Conservation (phyloP, 106 monocot species). For the Chionographis japonica region DNA sequence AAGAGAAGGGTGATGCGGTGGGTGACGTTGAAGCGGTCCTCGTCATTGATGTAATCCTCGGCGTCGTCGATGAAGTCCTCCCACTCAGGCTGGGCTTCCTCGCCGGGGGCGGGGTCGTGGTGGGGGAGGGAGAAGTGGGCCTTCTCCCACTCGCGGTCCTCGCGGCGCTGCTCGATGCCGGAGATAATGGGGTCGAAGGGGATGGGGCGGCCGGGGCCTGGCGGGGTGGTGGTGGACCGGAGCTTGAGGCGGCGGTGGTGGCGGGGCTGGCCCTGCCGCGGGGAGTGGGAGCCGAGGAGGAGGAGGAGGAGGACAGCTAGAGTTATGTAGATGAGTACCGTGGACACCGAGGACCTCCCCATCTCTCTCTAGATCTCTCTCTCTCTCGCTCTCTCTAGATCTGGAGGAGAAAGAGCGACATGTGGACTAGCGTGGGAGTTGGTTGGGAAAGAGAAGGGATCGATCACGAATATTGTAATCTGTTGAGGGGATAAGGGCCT, state of each 20-base stretch:
- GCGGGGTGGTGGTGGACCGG: conserved; percentile 16
- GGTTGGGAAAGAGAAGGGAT: neutral
- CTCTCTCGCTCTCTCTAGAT: too few relatives aligned
- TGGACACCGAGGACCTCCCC: neutral
- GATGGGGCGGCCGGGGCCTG: conserved; percentile 16
- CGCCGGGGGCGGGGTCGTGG: conserved; percentile 36
- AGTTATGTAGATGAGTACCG: conserved; percentile 31
- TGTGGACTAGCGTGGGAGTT: too few relatives aligned
- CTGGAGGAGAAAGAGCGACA: neutral
- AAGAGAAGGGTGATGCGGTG: conserved; percentile 59
- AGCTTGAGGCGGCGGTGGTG: conserved; percentile 60
- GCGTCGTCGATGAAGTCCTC: conserved; percentile 80
- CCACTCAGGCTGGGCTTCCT: conserved; percentile 85
- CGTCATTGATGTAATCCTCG: conserved; percentile 86
- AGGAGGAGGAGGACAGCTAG: conserved; percentile 42
- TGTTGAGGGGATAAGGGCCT: too few relatives aligned
- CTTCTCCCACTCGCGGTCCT: conserved; percentile 75
- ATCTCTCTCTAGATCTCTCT: conserved; percentile 7
- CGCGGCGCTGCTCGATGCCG: conserved; percentile 53
- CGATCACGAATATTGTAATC: too few relatives aligned
- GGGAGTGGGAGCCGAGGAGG: conserved; percentile 20
- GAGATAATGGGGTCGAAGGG: conserved; percentile 82
- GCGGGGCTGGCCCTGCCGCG: conserved; percentile 11
- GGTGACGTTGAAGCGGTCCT: conserved; percentile 78
- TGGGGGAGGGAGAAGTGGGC: conserved; percentile 36